phyloP scores from a whole-genome alignment of 768 basidiomycete genomes.

The Nevesoporus exiguus region DNA sequence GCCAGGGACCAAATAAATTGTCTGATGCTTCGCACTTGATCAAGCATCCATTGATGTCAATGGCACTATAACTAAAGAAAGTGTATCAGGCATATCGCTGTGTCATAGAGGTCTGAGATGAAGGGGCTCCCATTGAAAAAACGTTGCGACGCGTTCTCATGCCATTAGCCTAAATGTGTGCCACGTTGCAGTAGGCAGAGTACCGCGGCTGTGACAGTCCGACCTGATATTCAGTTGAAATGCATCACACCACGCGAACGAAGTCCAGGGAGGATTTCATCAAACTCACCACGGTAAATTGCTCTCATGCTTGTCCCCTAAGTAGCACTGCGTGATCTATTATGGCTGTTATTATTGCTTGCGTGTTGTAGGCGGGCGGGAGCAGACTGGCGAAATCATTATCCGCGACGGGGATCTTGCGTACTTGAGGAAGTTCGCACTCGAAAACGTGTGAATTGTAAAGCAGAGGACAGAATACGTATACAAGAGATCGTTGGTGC shows the following conservation, averaged over 20 bases:
- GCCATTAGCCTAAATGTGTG: slow-evolving; percentile 10
- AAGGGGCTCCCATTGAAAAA: slow-evolving; percentile 11
- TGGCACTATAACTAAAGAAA: slow-evolving; percentile 13
- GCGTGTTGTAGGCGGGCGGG: neutral
- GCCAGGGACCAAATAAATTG: slow-evolving; percentile 6
- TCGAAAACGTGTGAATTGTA: slow-evolving; percentile 19
- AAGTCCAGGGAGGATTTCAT: slow-evolving; percentile 11
- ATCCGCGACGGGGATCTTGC: slow-evolving; percentile 1
- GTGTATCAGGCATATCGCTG: slow-evolving; percentile 1
- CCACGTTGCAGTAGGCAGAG: slow-evolving; percentile 16
- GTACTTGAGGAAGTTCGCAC: neutral
- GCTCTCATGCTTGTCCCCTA: slow-evolving; percentile 13
- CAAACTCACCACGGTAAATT: slow-evolving; percentile 16
- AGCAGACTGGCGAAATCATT: neutral
- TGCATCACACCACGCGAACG: slow-evolving; percentile 12
- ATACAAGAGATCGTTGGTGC: slow-evolving; percentile 13
- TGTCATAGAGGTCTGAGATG: slow-evolving; percentile 13
- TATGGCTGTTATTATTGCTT: slow-evolving; percentile 5
- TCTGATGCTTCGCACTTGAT: slow-evolving; percentile 15
- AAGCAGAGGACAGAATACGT: slow-evolving; percentile 14
- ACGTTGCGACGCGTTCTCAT: slow-evolving; percentile 25
- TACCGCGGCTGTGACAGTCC: slow-evolving; percentile 17
- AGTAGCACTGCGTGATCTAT: slow-evolving; percentile 20
- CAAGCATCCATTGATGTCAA: slow-evolving; percentile 8
- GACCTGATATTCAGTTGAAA: slow-evolving; percentile 5